These are phyloP conservation scores for Trichoderma harzianum DNA, from an alignment of 2,329 filamentous ascomycete species.

Conservation along the genomic window DNA sequence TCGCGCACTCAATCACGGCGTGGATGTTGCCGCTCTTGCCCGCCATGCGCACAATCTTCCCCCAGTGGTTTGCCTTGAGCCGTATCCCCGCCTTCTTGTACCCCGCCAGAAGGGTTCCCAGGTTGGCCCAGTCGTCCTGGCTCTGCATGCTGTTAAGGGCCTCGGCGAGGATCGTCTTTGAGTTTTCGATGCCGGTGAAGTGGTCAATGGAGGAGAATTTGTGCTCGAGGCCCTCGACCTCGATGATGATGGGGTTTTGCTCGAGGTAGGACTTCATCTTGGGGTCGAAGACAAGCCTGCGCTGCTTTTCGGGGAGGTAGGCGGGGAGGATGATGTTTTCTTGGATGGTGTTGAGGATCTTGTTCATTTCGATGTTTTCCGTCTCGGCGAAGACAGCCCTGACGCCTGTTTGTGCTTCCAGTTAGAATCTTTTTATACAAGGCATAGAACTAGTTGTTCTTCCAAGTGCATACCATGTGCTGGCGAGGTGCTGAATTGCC, in stretches of 20 bases:
- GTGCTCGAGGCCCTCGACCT: constrained; percentile 55
- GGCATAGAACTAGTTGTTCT: neutral
- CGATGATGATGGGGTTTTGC: constrained; percentile 54
- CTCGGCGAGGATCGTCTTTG: constrained; percentile 35
- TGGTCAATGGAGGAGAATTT: constrained; percentile 48
- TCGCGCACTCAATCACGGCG: constrained; percentile 49
- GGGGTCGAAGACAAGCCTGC: constrained; percentile 48
- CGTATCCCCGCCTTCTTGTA: constrained; percentile 41
- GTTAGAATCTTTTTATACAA: neutral
- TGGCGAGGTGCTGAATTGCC: constrained; percentile 33
- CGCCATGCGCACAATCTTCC: constrained; percentile 42
- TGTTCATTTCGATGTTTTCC: constrained; percentile 52
- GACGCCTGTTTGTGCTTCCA: constrained; percentile 28
- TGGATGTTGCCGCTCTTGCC: constrained; percentile 40
- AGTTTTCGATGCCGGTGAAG: constrained; percentile 42
- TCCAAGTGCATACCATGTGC: constrained; percentile 27
- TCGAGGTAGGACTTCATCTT: constrained; percentile 48
- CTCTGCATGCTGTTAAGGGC: constrained; percentile 47
- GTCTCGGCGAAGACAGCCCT: constrained; percentile 48
- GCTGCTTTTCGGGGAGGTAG: constrained; percentile 53
- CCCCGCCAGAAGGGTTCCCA: constrained; percentile 51
- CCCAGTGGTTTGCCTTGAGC: constrained; percentile 34
- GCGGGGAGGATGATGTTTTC: constrained; percentile 59
- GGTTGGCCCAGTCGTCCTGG: constrained; percentile 50
- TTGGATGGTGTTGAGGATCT: constrained; percentile 51